phyloP scores from a whole-genome alignment of 2,329 filamentous ascomycete species.

The Fusarium sp. region DNA sequence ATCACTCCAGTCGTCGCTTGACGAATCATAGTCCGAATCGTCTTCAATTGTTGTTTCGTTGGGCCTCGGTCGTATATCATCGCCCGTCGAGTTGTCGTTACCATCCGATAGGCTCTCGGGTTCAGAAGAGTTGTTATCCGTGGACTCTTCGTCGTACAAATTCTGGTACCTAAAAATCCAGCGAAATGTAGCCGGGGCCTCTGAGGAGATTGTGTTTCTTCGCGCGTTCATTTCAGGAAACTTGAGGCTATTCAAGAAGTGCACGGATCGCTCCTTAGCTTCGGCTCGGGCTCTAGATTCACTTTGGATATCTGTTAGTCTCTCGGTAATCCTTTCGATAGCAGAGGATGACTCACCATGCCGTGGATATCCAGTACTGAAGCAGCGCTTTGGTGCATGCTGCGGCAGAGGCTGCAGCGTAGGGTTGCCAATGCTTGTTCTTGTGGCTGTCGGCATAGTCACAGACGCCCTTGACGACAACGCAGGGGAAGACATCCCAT shows the following conservation, averaged over 20 bases:
- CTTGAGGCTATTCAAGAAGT: not conserved
- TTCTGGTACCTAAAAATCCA: not conserved
- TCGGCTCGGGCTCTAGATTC: not conserved
- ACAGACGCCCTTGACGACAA: slow-evolving; percentile 31
- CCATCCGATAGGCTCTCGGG: too few relatives aligned
- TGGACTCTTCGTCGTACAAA: not conserved
- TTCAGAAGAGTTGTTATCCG: not conserved
- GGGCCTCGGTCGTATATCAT: too few relatives aligned
- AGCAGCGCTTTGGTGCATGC: slow-evolving; percentile 17
- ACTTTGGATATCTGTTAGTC: not conserved
- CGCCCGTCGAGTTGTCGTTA: too few relatives aligned
- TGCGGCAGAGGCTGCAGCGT: slow-evolving; percentile 5
- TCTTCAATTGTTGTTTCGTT: not conserved
- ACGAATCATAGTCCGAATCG: not conserved
- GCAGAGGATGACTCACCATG: not conserved
- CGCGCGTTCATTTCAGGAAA: slow-evolving; percentile 8
- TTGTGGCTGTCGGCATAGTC: slow-evolving; percentile 39
- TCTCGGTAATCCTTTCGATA: not conserved
- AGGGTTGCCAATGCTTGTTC: slow-evolving; percentile 13
- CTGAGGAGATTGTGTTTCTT: not conserved
- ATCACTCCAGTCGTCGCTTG: too few relatives aligned
- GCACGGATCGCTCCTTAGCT: not conserved
- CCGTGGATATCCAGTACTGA: slow-evolving; percentile 2
- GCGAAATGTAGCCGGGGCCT: not conserved
- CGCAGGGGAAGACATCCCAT: slow-evolving; percentile 28